phyloP scores from a whole-genome alignment of 306 rosid species.

The Cucurbita moschata region DNA sequence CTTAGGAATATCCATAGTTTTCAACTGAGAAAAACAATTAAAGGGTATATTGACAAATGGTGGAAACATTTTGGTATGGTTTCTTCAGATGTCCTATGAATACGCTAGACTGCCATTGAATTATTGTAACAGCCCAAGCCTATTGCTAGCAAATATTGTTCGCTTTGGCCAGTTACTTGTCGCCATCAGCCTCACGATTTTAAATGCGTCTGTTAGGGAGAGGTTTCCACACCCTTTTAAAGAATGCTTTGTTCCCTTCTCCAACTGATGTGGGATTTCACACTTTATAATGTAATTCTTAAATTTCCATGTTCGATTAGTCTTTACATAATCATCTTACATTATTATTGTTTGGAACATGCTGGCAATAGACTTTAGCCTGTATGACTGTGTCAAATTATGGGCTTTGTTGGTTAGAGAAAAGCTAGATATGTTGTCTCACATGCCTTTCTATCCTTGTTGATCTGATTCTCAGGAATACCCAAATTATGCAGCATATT shows the following conservation, averaged over 20 bases:
- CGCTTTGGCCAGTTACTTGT: too few species aligned
- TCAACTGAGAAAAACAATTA: background rate
- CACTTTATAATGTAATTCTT: background rate
- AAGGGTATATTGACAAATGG: background rate
- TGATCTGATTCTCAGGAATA: slow-evolving; percentile 45
- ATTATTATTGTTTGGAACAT: background rate
- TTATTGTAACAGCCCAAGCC: too few species aligned
- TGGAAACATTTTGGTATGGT: background rate
- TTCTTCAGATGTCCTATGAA: background rate
- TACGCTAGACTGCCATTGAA: too few species aligned
- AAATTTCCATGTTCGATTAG: background rate
- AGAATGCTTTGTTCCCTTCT: too few species aligned
- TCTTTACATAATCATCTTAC: background rate
- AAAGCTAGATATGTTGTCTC: background rate
- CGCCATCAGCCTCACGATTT: too few species aligned
- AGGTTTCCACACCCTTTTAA: too few species aligned
- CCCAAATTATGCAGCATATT: slow-evolving; percentile 65
- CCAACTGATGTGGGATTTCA: too few species aligned
- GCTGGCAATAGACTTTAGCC: background rate
- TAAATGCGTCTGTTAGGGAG: too few species aligned
- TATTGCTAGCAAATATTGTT: too few species aligned
- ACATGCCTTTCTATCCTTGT: slow-evolving; percentile 11
- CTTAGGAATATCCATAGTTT: background rate
- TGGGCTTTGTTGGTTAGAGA: slow-evolving; percentile 1
- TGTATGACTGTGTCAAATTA: background rate